Evolutionary conservation across 805 yeast species (phyloP), one percentile per base, ranked within the genome.

Genomic region (Lipomyces sp.): DNA sequence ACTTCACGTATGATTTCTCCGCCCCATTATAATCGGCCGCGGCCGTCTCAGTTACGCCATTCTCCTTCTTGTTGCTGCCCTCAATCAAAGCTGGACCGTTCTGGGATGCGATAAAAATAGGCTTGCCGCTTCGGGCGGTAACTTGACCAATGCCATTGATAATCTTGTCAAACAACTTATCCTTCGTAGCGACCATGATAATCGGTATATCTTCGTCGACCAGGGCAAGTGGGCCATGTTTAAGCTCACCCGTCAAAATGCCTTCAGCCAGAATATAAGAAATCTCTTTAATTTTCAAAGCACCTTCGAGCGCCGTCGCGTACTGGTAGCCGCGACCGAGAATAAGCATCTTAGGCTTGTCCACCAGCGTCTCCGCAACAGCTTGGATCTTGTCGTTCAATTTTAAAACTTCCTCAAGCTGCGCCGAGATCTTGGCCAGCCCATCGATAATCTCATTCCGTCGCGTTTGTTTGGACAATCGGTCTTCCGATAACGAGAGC

Each of bases 241-340:
- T 95, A 80, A 95, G 87, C 81, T 95, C 99, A 79, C 99, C 99
- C 30, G 99, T 99, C 72, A 95, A 87, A 63, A 95, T 97, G 83
- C 99, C 99, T 82, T 95, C 99, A 18, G 98, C 92, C 79, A 95
- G 99, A 92, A 95, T 95, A 79, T 95, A 95, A 2, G 98, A 94
- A 70, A 95, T 95, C 80, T 95, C 99, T 81, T 95, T 95, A 78
- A 95, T 94, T 82, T 95, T 95, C 76, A 95, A 86, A 11, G 99
- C 99, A 77, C 99, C 99, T 82, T 95, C 99, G 74, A 95, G 84
- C 32, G 99, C 98, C 71, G 97, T 88, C 11, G 99, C 99, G 79
- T 85, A 89, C 81, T 95, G 99, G 81, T 90, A 93, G 62, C 99
- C 99, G 81, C 99, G 90, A 68, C 99, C 99, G 71, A 95, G 85